Evolutionary conservation across 129 eudicot species (phyloP).

Genomic region (Apium graveolens): DNA sequence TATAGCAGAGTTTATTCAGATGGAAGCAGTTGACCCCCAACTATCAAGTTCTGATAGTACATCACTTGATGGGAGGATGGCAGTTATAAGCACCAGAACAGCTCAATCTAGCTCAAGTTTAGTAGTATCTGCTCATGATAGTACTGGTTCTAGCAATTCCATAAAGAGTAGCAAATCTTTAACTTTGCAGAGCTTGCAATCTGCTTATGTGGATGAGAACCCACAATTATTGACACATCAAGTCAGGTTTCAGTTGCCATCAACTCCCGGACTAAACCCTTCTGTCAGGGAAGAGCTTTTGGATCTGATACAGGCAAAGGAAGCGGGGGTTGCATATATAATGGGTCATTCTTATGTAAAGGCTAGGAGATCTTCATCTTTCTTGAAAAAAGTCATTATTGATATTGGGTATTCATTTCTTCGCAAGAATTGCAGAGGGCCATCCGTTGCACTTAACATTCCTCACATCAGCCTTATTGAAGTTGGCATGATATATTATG

Average conservation of each 20-base stretch:
- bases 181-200: constrained; percentile 64
- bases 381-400: constrained; percentile 57
- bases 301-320: constrained; percentile 81
- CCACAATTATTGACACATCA: constrained; percentile 53
- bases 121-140: constrained; percentile 43
- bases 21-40: constrained; percentile 87
- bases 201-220: constrained; percentile 77
- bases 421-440: constrained; percentile 88
- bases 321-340: constrained; percentile 94
- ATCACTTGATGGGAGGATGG: constrained; percentile 87
- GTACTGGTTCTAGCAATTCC: constrained; percentile 21
- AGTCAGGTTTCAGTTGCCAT: constrained; percentile 68
- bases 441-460: constrained; percentile 80
- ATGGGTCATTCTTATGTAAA: constrained; percentile 94
- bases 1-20: constrained; percentile 86
- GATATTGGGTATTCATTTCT: constrained; percentile 85
- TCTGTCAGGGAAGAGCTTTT: constrained; percentile 62
- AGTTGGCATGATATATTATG: constrained; percentile 96
- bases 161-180: constrained; percentile 68
- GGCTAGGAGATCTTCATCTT: constrained; percentile 75
- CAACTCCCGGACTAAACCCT: constrained; percentile 47
- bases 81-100: constrained; percentile 67
- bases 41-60: constrained; percentile 52
- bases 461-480: constrained; percentile 97
- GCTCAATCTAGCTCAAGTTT: constrained; percentile 44